Evolutionary conservation across 495 filamentous ascomycete genomes (phyloP).

Genomic region (Neurospora intermedia): DNA sequence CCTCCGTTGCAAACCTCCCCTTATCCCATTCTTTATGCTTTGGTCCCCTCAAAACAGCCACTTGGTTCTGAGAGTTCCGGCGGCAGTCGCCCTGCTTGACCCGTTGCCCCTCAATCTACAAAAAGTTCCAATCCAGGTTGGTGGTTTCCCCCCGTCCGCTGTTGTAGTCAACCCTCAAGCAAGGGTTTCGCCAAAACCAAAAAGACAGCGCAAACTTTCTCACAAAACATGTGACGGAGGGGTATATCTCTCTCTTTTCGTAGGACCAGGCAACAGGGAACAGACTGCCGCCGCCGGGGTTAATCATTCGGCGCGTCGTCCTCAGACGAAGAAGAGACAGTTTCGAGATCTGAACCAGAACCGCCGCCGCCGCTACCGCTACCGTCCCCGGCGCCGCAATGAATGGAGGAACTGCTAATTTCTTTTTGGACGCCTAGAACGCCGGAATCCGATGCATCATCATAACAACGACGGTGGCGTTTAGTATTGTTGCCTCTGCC

Average conservation of each 20-base stretch:
- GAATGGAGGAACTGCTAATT: neutral
- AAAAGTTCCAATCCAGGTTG: neutral
- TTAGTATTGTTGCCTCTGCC: neutral
- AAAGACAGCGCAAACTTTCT: neutral
- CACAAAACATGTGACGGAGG: neutral
- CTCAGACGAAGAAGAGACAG: constrained; percentile 16
- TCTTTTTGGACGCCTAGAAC: constrained; percentile 34
- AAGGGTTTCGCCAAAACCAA: neutral
- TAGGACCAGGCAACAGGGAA: constrained; percentile 47
- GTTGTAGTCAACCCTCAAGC: neutral
- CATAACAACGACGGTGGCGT: constrained; percentile 10
- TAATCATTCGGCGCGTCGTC: constrained; percentile 35
- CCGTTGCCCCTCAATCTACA: constrained; percentile 39
- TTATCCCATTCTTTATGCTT: neutral
- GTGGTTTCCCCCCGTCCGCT: neutral
- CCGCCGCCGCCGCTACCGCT: constrained; percentile 15
- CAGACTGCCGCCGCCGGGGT: constrained; percentile 35
- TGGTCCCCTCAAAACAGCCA: neutral
- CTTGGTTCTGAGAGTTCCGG: constrained; percentile 7
- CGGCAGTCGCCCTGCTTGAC: constrained; percentile 33
- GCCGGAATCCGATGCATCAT: constrained; percentile 31
- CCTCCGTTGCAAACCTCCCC: neutral
- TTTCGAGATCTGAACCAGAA: constrained; percentile 18
- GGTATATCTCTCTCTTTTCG: constrained; percentile 5
- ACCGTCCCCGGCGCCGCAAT: neutral